Base-by-base conservation (phyloP, 2,329 filamentous ascomycete species). In the Colletotrichum sp. region DNA sequence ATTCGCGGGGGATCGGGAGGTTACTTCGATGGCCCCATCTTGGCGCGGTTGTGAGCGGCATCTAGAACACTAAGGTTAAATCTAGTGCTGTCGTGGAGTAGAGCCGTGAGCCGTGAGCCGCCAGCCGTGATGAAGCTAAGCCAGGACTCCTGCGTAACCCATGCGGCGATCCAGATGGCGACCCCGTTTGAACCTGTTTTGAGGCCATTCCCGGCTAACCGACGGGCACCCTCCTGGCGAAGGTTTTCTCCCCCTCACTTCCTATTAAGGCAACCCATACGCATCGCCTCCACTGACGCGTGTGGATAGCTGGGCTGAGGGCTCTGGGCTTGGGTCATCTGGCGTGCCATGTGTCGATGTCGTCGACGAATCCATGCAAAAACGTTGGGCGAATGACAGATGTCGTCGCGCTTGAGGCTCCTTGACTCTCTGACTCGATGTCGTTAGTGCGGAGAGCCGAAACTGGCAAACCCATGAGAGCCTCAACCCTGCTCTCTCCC, bases 241-340 rank as follows among this genome's bases (percentile, higher is more conserved):
- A 65, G 65, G 64, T 76, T 76, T 71, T 76, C 74, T 76, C 74
- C 34, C 28, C 59, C 18, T 44, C 9, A 65, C 64, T 73, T 7
- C 74, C 59, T 60, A 15, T 63, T 68, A n/a, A 64, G 69, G 69
- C 30, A 75, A 63, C 8, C 28, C 62, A 63, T 66, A 62, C 68
- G 57, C 32, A 30, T 32, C 3, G 28, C 21, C 24, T 57, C 26
- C 34, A 16, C 69, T 26, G 28, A 13, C 36, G 24, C 24, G 36
- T 66, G 24, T 18, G 21, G 60, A 21, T 28, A 21, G 36, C 30
- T 66, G 52, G 55, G 30, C 32, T 55, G 49, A 39, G 62, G 16
- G 39, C n/a, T 52, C 15, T 32, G 13, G 26, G 52, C 49, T 26
- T 21, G 12, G 12, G 32, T 39, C 34, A 34, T 32, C 52, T 34